phyloP scores from a whole-genome alignment of 2,329 filamentous ascomycete species.

The Capronia coronata region DNA sequence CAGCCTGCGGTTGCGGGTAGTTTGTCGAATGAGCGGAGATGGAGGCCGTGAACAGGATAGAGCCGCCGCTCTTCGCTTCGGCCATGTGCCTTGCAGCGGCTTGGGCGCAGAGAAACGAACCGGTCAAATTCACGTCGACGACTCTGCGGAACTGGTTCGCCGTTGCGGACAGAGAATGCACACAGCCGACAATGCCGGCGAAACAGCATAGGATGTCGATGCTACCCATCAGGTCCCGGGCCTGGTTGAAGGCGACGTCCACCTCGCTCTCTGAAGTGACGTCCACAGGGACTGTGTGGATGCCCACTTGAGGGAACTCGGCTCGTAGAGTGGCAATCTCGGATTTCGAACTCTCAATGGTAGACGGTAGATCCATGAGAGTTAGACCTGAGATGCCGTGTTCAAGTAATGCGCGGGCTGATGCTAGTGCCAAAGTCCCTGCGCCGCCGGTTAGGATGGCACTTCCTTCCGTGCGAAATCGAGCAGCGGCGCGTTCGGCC shows the following conservation, averaged over 20 bases:
- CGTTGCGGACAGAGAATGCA: conserved; percentile 55
- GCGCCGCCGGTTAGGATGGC: conserved; percentile 56
- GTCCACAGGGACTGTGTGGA: conserved; percentile 51
- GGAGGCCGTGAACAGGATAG: conserved; percentile 59
- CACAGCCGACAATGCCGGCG: conserved; percentile 61
- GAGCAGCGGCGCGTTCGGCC: conserved; percentile 29
- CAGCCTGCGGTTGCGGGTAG: conserved; percentile 56
- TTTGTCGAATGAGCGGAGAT: conserved; percentile 53
- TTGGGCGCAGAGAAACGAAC: conserved; percentile 63
- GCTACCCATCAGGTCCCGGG: conserved; percentile 30
- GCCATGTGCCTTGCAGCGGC: conserved; percentile 47
- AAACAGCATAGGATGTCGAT: conserved; percentile 53
- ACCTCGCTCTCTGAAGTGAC: conserved; percentile 50
- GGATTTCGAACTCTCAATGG: conserved; percentile 34
- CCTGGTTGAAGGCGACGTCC: conserved; percentile 38
- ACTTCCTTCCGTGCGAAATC: conserved; percentile 32
- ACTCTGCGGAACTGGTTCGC: conserved; percentile 56
- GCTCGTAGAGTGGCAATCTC: conserved; percentile 43
- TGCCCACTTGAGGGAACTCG: conserved; percentile 50
- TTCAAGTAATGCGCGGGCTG: conserved; percentile 59
- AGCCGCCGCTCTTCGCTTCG: conserved; percentile 56
- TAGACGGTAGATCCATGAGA: conserved; percentile 54
- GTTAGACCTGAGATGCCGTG: conserved; percentile 56
- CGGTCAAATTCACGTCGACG: conserved; percentile 66
- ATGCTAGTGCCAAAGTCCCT: conserved; percentile 55